phyloP scores from a whole-genome alignment of 2,329 filamentous ascomycete genomes.

The Fusarium sp. region DNA sequence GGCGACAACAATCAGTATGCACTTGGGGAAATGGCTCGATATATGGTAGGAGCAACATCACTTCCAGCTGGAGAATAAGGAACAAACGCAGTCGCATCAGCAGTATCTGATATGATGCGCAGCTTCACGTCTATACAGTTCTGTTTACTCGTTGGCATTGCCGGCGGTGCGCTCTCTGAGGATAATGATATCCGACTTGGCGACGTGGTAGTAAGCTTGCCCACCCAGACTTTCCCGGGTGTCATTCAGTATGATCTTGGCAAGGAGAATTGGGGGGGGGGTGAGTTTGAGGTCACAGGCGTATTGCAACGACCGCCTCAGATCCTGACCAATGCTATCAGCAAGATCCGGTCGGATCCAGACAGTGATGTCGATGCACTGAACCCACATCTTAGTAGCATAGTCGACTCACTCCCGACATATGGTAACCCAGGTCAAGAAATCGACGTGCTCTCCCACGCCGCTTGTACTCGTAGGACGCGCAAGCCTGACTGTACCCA shows the following conservation, averaged over 20 bases:
- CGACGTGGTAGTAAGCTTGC: background rate
- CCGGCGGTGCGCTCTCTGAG: background rate
- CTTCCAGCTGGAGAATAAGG: background rate
- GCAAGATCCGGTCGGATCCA: background rate
- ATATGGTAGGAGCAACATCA: background rate
- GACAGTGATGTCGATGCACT: background rate
- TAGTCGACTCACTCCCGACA: background rate
- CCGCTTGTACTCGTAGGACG: background rate
- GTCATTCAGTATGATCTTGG: background rate
- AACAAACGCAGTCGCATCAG: background rate
- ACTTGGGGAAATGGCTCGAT: background rate
- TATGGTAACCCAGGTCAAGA: background rate
- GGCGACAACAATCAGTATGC: background rate
- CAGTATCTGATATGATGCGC: background rate
- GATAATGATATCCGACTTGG: background rate
- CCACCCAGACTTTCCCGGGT: background rate
- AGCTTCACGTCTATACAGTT: background rate
- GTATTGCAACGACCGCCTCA: background rate
- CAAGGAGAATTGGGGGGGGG: background rate
- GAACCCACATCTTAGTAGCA: background rate
- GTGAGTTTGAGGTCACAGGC: background rate
- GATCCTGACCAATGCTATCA: background rate
- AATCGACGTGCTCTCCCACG: rapidly evolving
- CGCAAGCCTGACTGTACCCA: background rate
- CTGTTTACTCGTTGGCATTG: background rate